Evolutionary conservation across 805 yeast genomes (phyloP).

Genomic region (Wickerhamomyces subpelliculosus): DNA sequence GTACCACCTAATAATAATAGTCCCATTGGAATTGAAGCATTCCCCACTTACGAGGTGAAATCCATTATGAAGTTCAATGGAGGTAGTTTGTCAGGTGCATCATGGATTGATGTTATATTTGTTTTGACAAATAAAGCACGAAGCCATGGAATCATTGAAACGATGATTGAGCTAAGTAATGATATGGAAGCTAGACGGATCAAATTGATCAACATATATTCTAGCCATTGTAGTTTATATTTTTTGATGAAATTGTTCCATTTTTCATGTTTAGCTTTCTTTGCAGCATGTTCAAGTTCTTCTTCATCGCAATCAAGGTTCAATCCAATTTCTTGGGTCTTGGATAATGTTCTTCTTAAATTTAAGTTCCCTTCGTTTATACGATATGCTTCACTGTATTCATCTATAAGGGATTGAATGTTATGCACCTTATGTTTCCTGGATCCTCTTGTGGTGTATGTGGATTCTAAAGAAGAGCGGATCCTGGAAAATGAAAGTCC

Average conservation of each 20-base stretch:
- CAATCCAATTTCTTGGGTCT: conserved; percentile 16
- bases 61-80: conserved; percentile 84
- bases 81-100: conserved; percentile 83
- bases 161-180: conserved; percentile 53
- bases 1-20: conserved; percentile 81
- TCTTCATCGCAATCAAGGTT: conserved; percentile 4
- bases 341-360: conserved; percentile 13
- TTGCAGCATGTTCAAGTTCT: too few species aligned
- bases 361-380: conserved; percentile 9
- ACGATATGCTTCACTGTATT: conserved; percentile 19
- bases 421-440: conserved; percentile 10
- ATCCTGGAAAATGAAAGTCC: neutral
- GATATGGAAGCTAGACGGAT: conserved; percentile 67
- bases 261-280: too few species aligned
- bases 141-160: conserved; percentile 85
- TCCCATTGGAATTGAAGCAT: conserved; percentile 87
- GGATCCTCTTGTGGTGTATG: conserved; percentile 14
- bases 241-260: conserved; percentile 18
- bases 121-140: conserved; percentile 59
- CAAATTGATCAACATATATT: conserved; percentile 41
- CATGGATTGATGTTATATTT: conserved; percentile 41
- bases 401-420: conserved; percentile 14
- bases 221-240: conserved; percentile 26
- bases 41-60: conserved; percentile 69
- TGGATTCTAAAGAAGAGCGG: conserved; percentile 9